A percentile compares a stretch with the other conserved stretches of the same genome.
Evolutionary conservation across 139 green algal genomes (phyloP).

Genomic region (Gonium pectorale): DNA sequence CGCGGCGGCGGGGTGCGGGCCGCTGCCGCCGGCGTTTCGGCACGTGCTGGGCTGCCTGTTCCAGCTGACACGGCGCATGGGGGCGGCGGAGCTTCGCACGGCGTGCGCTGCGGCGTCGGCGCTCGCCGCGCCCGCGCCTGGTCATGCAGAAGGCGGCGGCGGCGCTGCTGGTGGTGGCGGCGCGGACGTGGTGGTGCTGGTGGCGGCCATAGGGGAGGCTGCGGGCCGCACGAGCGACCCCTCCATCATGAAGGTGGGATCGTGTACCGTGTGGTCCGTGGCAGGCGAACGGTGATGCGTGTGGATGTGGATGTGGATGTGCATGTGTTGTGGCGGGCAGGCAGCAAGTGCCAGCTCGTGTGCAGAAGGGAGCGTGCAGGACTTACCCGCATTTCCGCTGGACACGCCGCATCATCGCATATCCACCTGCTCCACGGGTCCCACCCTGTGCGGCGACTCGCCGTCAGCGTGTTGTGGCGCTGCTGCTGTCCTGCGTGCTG

Average conservation of each 20-base stretch:
- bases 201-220: slow-evolving; percentile 1
- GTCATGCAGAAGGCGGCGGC: too few relatives aligned
- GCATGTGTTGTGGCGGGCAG: too few relatives aligned
- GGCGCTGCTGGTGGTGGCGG: not conserved
- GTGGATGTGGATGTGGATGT: not conserved
- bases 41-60: slow-evolving; percentile 13
- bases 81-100: not conserved
- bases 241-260: not conserved
- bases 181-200: not conserved
- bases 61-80: not conserved
- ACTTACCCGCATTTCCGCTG: too few relatives aligned
- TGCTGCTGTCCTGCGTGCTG: too few relatives aligned
- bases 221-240: not conserved
- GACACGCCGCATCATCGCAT: too few relatives aligned
- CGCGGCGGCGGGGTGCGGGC: too few relatives aligned
- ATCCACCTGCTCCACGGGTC: too few relatives aligned
- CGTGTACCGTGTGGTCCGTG: not conserved
- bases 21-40: not conserved
- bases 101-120: not conserved
- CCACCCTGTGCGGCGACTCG: too few relatives aligned
- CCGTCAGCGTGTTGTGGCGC: too few relatives aligned
- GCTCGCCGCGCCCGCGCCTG: not conserved
- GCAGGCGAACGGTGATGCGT: not conserved
- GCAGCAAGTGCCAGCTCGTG: too few relatives aligned
- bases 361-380: too few relatives aligned